These are phyloP conservation scores for Hawksworthiomyces lignivorus DNA, from an alignment of 2,329 filamentous ascomycete species.

Conservation along the genomic window DNA sequence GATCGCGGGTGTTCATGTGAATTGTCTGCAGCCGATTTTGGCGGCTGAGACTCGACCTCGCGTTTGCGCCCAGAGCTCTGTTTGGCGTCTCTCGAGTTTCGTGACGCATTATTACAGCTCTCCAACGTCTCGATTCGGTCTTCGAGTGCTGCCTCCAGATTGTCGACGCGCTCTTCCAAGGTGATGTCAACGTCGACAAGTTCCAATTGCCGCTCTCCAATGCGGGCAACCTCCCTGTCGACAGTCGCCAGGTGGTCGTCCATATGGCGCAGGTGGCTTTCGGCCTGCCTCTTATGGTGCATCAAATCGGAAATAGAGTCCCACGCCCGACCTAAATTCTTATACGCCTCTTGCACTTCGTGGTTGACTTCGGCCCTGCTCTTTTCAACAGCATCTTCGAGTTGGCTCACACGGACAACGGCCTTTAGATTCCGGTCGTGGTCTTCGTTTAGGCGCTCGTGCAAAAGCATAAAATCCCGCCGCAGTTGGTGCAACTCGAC, in stretches of 20 bases:
- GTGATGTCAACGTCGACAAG: slow-evolving; percentile 42
- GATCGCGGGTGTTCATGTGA: neutral
- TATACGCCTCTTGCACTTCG: slow-evolving; percentile 48
- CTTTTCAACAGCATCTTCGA: slow-evolving; percentile 49
- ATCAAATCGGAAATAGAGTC: slow-evolving; percentile 40
- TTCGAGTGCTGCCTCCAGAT: slow-evolving; percentile 30
- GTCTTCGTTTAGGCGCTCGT: slow-evolving; percentile 17
- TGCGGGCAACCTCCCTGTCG: slow-evolving; percentile 33
- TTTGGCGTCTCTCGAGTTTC: too few species aligned
- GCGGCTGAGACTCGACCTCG: too few species aligned
- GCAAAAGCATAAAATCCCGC: slow-evolving; percentile 20
- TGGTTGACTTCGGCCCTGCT: slow-evolving; percentile 42
- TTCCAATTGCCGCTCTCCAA: slow-evolving; percentile 42
- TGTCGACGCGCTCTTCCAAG: slow-evolving; percentile 47
- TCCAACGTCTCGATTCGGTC: slow-evolving; percentile 27
- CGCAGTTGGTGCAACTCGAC: slow-evolving; percentile 17
- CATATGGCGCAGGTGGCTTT: slow-evolving; percentile 31
- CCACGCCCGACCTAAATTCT: slow-evolving; percentile 48
- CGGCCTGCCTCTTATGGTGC: slow-evolving; percentile 26
- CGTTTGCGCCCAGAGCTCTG: too few species aligned
- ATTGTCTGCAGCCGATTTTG: neutral
- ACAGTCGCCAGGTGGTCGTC: slow-evolving; percentile 33
- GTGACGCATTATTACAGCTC: neutral
- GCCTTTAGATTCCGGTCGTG: slow-evolving; percentile 28
- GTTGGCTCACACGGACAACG: slow-evolving; percentile 37